Evolutionary conservation across 108 stramenopile species (phyloP).

Genomic region (Epithemia pelagica): DNA sequence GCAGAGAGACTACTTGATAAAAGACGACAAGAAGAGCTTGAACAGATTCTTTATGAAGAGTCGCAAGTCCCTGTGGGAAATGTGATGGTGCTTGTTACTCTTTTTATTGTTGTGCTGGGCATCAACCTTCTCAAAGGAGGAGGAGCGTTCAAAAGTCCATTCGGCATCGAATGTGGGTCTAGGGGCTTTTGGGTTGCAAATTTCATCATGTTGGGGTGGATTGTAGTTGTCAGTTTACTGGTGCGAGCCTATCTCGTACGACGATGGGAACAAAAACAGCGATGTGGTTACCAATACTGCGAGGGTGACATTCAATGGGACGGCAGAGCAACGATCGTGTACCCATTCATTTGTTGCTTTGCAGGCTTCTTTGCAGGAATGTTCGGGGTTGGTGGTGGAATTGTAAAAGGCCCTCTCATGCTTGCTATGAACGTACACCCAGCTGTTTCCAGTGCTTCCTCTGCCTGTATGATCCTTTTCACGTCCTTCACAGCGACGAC

Average conservation of each 20-base stretch:
- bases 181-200: constrained; percentile 84
- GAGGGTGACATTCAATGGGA: constrained; percentile 95
- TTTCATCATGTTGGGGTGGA: constrained; percentile 62
- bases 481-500: constrained; percentile 94
- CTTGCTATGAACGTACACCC: constrained; percentile 90
- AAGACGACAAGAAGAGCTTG: constrained; percentile 9
- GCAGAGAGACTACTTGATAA: neutral
- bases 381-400: constrained; percentile 91
- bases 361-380: constrained; percentile 95
- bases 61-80: constrained; percentile 31
- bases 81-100: constrained; percentile 48
- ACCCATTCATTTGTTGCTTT: constrained; percentile 81
- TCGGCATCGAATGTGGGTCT: constrained; percentile 90
- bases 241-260: constrained; percentile 65
- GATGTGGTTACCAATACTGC: constrained; percentile 67
- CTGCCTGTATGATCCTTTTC: constrained; percentile 89
- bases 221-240: constrained; percentile 49
- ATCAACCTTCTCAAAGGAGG: constrained; percentile 92
- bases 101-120: constrained; percentile 74
- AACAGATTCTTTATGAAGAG: constrained; percentile 54
- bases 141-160: constrained; percentile 76
- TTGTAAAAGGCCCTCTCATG: constrained; percentile 95
- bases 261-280: constrained; percentile 52
- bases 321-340: constrained; percentile 68
- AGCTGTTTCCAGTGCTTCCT: constrained; percentile 69